phyloP scores from a whole-genome alignment of 345 rosid genomes.

The Lagerstroemia speciosa region DNA sequence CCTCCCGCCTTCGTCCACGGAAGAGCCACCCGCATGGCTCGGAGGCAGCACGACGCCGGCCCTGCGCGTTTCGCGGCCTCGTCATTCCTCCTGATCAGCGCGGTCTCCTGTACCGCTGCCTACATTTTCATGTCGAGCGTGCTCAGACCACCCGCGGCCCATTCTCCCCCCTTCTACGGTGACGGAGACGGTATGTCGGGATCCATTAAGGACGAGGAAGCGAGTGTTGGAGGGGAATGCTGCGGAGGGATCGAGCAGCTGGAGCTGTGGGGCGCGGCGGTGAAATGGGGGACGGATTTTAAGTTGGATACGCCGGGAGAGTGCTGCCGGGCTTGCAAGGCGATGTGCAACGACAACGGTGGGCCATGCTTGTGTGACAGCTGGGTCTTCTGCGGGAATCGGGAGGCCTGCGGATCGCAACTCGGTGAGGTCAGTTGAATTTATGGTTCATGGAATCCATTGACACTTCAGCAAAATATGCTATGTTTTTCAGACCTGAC shows the following conservation, averaged over 20 bases:
- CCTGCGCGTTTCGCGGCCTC: conserved; percentile 48
- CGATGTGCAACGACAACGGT: conserved; percentile 68
- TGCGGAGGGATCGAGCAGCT: conserved; percentile 73
- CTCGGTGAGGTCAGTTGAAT: conserved; percentile 71
- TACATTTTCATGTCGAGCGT: conserved; percentile 49
- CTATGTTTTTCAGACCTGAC: background rate
- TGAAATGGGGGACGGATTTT: conserved; percentile 94
- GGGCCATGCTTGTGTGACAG: conserved; percentile 95
- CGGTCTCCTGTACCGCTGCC: conserved; percentile 51
- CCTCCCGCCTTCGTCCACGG: background rate
- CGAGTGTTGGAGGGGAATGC: conserved; percentile 29
- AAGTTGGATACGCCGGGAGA: conserved; percentile 59
- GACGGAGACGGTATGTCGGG: background rate
- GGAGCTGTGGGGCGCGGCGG: conserved; percentile 95
- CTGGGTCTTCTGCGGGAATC: conserved; percentile 86
- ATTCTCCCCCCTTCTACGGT: background rate
- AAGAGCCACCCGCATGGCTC: conserved; percentile 37
- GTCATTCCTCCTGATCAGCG: conserved; percentile 39
- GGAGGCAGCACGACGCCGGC: conserved; percentile 47
- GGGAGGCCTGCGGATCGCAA: conserved; percentile 65
- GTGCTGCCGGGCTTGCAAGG: conserved; percentile 85
- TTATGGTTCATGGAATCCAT: background rate
- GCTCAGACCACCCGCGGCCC: conserved; percentile 21
- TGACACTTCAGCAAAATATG: background rate
- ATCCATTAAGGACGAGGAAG: background rate